A percentile compares a stretch with the other conserved stretches of the same genome.
Conservation (phyloP, 1,284 basidiomycete species). For the Coniophora puteana region DNA sequence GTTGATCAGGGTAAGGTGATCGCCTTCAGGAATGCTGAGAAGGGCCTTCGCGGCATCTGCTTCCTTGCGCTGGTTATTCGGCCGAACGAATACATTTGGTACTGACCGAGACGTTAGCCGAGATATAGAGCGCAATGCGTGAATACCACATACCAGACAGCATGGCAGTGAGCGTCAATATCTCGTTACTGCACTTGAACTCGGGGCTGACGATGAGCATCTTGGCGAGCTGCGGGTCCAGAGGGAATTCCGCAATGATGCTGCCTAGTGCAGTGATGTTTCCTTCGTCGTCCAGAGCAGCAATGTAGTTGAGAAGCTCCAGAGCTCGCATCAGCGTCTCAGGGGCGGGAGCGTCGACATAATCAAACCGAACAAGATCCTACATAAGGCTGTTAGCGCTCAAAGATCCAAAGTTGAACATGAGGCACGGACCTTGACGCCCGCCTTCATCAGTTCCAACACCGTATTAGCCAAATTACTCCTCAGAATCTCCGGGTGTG, state of each 20-base stretch:
- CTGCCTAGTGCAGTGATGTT: constrained; percentile 84
- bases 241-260: constrained; percentile 97
- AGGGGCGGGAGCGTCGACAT: constrained; percentile 94
- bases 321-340: constrained; percentile 98
- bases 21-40: constrained; percentile 91
- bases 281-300: constrained; percentile 93
- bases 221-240: constrained; percentile 96
- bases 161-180: constrained; percentile 95
- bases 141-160: constrained; percentile 64
- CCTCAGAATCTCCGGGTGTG: constrained; percentile 92
- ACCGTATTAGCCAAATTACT: constrained; percentile 94
- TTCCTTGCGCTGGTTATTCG: constrained; percentile 83
- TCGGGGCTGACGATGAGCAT: constrained; percentile 94
- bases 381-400: constrained; percentile 24
- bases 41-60: constrained; percentile 91
- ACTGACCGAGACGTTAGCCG: constrained; percentile 52
- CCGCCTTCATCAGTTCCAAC: constrained; percentile 91
- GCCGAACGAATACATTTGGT: constrained; percentile 92
- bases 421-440: constrained; percentile 58
- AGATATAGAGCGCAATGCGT: neutral
- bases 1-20: constrained; percentile 94
- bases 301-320: constrained; percentile 91
- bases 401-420: constrained; percentile 3
- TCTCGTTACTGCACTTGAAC: constrained; percentile 95
- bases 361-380: constrained; percentile 92